Percentiles rank a stretch among this genome's conserved stretches.
These are phyloP conservation scores for Quercus wislizeni DNA, from an alignment of 306 rosid genomes.

Conservation along the genomic window DNA sequence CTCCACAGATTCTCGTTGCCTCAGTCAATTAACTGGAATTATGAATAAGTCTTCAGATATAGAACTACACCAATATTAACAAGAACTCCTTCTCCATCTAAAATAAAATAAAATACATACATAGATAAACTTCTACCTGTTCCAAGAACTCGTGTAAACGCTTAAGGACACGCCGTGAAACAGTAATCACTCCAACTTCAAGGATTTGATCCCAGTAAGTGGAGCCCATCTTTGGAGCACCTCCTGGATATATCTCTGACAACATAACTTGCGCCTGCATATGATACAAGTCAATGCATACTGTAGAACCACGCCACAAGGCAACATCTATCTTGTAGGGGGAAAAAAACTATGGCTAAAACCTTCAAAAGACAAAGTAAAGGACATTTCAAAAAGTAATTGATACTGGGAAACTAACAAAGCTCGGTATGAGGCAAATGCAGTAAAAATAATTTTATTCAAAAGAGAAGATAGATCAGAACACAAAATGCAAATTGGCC, in stretches of 20 bases:
- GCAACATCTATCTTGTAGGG: background rate
- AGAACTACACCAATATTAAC: background rate
- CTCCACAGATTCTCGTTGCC: background rate
- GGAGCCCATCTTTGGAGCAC: slow-evolving; percentile 76
- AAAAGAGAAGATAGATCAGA: no score
- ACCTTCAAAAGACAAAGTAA: background rate
- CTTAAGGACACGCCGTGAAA: slow-evolving; percentile 82
- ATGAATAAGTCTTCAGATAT: background rate
- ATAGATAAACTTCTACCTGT: slow-evolving; percentile 55
- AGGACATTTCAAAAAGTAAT: background rate
- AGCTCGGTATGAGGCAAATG: background rate
- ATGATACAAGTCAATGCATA: slow-evolving; percentile 16
- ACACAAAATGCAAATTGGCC: no score
- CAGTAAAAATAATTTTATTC: no score
- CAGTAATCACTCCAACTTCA: slow-evolving; percentile 80
- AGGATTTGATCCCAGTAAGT: slow-evolving; percentile 94
- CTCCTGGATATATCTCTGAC: slow-evolving; percentile 97
- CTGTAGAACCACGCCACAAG: slow-evolving; percentile 1
- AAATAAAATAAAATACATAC: background rate
- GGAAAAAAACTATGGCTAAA: background rate
- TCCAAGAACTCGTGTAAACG: slow-evolving; percentile 81
- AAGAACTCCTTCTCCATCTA: slow-evolving; percentile 20
- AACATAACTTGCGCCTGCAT: slow-evolving; percentile 83
- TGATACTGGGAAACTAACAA: background rate
- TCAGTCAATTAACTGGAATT: background rate